Evolutionary conservation across 345 rosid genomes (phyloP).

Genomic region (Hypericum androsaemum): DNA sequence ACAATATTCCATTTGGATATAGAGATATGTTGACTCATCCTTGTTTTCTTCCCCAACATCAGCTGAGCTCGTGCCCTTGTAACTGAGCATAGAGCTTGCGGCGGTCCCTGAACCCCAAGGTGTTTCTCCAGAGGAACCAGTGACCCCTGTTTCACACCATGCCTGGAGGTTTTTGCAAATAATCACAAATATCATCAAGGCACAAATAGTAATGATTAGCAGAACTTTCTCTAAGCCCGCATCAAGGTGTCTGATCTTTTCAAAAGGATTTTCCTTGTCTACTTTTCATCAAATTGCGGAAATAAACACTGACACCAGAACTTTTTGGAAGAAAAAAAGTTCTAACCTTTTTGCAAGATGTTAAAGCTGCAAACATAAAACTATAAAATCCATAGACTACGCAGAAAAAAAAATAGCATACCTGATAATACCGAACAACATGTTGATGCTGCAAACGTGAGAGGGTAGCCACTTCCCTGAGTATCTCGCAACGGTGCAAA

Average conservation of each 20-base stretch:
- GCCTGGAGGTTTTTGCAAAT: slow-evolving; percentile 49
- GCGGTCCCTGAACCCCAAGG: slow-evolving; percentile 70
- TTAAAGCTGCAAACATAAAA: background rate
- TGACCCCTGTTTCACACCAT: slow-evolving; percentile 89
- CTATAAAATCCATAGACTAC: slow-evolving; percentile 11
- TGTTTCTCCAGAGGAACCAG: slow-evolving; percentile 48
- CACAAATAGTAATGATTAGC: background rate
- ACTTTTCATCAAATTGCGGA: background rate
- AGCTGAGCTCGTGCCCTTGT: slow-evolving; percentile 39
- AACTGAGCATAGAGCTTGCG: slow-evolving; percentile 55
- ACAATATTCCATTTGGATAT: slow-evolving; percentile 95
- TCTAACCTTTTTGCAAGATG: background rate
- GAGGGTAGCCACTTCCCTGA: slow-evolving; percentile 95
- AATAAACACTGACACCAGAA: background rate
- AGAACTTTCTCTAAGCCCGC: background rate
- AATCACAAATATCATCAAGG: slow-evolving; percentile 17
- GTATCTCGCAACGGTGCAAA: slow-evolving; percentile 25
- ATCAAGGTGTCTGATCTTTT: slow-evolving; percentile 2
- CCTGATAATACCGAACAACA: slow-evolving; percentile 99
- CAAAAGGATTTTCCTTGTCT: background rate
- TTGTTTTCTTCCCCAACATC: slow-evolving; percentile 59
- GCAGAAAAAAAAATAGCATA: slow-evolving; percentile 18
- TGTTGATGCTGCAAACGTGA: slow-evolving; percentile 98
- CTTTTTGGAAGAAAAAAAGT: background rate
- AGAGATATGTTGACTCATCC: slow-evolving; percentile 70